Evolutionary conservation across 2,329 filamentous ascomycete genomes (phyloP).

Genomic region (Teratosphaeria zuluensis): DNA sequence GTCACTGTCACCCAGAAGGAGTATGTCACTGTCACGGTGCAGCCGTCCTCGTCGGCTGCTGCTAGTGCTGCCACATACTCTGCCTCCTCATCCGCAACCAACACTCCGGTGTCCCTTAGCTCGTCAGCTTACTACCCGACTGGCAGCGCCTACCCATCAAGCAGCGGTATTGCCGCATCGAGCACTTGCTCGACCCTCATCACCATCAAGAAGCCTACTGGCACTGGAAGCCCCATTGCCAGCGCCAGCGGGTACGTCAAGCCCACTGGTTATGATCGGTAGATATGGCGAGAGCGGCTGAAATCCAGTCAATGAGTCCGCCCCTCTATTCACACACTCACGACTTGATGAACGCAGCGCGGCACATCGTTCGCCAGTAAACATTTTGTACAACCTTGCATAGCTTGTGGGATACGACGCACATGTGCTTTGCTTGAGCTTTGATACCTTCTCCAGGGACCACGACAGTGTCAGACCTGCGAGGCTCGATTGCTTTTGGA

Average conservation of each 20-base stretch:
- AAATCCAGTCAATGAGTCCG: background rate
- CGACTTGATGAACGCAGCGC: conserved; percentile 1
- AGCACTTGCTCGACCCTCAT: conserved; percentile 16
- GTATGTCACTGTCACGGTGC: background rate
- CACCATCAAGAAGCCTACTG: conserved; percentile 17
- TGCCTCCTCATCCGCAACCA: conserved; percentile 6
- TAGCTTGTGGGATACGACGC: background rate
- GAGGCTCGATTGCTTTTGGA: background rate
- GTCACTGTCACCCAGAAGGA: background rate
- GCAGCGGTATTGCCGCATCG: conserved; percentile 2
- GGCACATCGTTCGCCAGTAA: background rate
- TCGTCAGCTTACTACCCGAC: conserved; percentile 19
- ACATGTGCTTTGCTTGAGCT: background rate
- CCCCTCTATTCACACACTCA: background rate
- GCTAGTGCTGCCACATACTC: conserved; percentile 1
- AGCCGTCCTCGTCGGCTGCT: conserved; percentile 15
- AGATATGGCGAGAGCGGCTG: background rate
- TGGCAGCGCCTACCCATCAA: background rate
- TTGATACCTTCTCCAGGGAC: background rate
- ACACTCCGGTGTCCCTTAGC: conserved; percentile 15
- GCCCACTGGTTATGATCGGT: background rate
- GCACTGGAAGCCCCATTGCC: background rate
- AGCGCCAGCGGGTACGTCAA: background rate
- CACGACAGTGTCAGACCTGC: background rate
- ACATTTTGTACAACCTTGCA: background rate